A percentile compares a stretch with the other conserved stretches of the same genome.
phyloP scores from a whole-genome alignment of 371 early-diverging fungal genomes.

The Saksenaea vasiformis region DNA sequence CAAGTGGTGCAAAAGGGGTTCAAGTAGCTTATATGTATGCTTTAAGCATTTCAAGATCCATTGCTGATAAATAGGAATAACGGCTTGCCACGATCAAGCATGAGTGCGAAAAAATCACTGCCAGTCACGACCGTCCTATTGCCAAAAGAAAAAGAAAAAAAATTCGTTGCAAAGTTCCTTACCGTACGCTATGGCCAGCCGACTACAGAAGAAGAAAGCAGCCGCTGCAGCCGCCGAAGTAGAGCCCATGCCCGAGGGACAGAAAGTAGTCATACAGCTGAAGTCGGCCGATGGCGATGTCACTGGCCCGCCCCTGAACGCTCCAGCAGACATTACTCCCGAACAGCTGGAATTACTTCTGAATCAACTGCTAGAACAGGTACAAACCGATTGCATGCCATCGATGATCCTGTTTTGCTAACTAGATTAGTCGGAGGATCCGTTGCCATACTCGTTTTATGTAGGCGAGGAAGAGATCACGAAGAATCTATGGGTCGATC shows the following conservation, averaged over 20 bases:
- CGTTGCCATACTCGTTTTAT: conserved; percentile 89
- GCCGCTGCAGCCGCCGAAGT: conserved; percentile 26
- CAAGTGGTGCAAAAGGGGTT: too few relatives aligned
- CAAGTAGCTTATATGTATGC: too few relatives aligned
- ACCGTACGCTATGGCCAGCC: background rate
- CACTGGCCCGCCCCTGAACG: conserved; percentile 83
- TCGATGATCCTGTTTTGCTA: background rate
- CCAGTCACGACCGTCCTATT: background rate
- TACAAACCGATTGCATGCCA: conserved; percentile 27
- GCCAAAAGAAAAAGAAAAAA: background rate
- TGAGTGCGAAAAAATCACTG: background rate
- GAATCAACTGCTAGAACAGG: conserved; percentile 88
- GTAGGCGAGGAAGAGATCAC: conserved; percentile 84
- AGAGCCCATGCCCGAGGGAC: conserved; percentile 43
- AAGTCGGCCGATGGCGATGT: conserved; percentile 79
- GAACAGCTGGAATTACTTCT: conserved; percentile 86
- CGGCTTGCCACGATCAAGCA: too few relatives aligned
- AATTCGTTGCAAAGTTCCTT: background rate
- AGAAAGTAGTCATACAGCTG: conserved; percentile 79
- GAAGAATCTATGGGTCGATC: conserved; percentile 72
- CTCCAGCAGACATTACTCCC: conserved; percentile 83
- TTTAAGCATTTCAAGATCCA: too few relatives aligned
- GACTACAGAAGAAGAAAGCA: conserved; percentile 12
- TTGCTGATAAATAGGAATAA: too few relatives aligned
- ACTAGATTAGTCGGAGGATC: conserved; percentile 65